phyloP scores from a whole-genome alignment of 352 stramenopile genomes.

The Phytophthora macrochlamydospora region DNA sequence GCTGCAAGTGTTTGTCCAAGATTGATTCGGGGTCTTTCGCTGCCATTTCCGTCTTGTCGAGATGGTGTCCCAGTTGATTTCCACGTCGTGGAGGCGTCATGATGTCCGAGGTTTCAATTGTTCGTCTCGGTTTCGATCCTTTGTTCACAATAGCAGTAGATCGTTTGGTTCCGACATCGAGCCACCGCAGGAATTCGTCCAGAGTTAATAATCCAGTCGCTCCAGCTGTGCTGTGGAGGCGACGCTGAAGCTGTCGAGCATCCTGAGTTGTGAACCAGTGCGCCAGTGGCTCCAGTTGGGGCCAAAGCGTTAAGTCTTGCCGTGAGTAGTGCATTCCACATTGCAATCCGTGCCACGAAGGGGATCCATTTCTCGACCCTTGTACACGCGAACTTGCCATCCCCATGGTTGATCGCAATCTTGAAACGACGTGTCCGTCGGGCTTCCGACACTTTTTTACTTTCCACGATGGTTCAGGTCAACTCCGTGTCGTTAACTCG shows the following conservation, averaged over 20 bases:
- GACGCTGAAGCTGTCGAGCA: slow-evolving; percentile 35
- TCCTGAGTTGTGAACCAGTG: slow-evolving; percentile 73
- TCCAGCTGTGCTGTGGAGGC: slow-evolving; percentile 33
- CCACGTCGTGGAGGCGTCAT: slow-evolving; percentile 42
- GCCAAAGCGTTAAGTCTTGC: slow-evolving; percentile 61
- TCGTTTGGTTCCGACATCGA: slow-evolving; percentile 24
- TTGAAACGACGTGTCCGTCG: slow-evolving; percentile 29
- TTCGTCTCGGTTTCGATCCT: slow-evolving; percentile 10
- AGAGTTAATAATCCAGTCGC: slow-evolving; percentile 40
- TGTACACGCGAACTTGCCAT: slow-evolving; percentile 24
- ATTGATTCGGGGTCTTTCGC: slow-evolving; percentile 26
- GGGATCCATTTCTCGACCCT: slow-evolving; percentile 6
- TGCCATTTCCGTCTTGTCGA: not conserved
- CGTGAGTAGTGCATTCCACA: slow-evolving; percentile 56
- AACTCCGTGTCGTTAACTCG: slow-evolving; percentile 28
- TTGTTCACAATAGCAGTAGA: not conserved
- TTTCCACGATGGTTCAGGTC: slow-evolving; percentile 13
- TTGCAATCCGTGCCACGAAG: slow-evolving; percentile 34
- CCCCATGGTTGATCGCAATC: slow-evolving; percentile 24
- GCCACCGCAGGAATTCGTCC: slow-evolving; percentile 56
- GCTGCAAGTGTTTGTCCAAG: slow-evolving; percentile 59
- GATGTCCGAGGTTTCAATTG: slow-evolving; percentile 36
- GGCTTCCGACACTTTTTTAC: slow-evolving; percentile 21
- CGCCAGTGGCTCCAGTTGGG: slow-evolving; percentile 58
- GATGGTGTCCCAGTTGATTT: slow-evolving; percentile 12